phyloP scores from a whole-genome alignment of 768 basidiomycete species.

The Pisolithus orientalis region DNA sequence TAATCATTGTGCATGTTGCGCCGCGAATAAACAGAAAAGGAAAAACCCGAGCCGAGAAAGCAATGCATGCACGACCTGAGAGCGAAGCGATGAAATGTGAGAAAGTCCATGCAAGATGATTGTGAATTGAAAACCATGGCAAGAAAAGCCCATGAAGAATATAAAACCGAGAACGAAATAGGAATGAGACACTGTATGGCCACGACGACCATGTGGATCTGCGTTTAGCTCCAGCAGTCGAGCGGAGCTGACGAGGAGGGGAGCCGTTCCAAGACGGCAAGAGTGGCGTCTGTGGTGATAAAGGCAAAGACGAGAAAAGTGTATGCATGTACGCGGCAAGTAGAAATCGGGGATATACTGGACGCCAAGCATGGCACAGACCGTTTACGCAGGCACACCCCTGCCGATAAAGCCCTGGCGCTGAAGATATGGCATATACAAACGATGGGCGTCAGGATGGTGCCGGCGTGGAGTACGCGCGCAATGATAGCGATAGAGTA shows the following conservation, averaged over 20 bases:
- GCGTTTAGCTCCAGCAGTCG: background rate
- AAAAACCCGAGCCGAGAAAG: background rate
- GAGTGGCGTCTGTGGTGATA: constrained; percentile 8
- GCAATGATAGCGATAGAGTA: constrained; percentile 12
- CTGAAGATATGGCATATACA: too few species aligned
- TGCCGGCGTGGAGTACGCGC: too few species aligned
- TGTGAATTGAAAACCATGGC: background rate
- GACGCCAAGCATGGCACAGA: too few species aligned
- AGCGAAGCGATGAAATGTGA: background rate
- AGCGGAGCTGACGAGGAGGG: background rate
- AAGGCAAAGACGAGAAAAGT: constrained; percentile 2
- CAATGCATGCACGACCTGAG: background rate
- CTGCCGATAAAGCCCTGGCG: too few species aligned
- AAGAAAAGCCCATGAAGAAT: constrained; percentile 1
- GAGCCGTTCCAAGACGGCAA: background rate
- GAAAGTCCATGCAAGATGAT: background rate
- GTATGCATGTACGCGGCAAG: background rate
- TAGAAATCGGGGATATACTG: background rate
- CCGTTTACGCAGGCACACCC: too few species aligned
- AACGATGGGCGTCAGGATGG: too few species aligned
- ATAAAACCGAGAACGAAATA: constrained; percentile 8
- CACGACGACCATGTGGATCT: too few species aligned
- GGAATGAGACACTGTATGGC: too few species aligned
- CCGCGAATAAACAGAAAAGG: background rate
- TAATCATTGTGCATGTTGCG: background rate